phyloP scores from a whole-genome alignment of 2,329 filamentous ascomycete species.

The Myotisia sp. region DNA sequence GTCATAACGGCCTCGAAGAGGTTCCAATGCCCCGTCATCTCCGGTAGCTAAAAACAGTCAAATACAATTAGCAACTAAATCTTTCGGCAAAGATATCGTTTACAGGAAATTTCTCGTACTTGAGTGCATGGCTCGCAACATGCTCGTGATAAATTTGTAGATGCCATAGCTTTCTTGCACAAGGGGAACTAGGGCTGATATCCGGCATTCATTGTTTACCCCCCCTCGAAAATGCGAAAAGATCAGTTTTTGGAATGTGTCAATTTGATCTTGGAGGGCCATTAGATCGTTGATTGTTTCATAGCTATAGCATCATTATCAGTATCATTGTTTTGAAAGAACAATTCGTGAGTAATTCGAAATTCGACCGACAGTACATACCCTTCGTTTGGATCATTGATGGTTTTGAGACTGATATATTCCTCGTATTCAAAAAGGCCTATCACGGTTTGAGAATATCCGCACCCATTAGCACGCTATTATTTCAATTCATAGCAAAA shows the following conservation, averaged over 20 bases:
- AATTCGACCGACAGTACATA: constrained; percentile 35
- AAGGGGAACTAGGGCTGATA: constrained; percentile 80
- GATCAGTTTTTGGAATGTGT: constrained; percentile 95
- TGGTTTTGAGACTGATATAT: constrained; percentile 93
- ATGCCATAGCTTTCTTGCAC: constrained; percentile 98
- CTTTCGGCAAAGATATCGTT: neutral
- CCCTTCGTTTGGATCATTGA: constrained; percentile 96
- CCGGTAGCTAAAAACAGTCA: constrained; percentile 51
- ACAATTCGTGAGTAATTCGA: neutral
- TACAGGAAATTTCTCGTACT: constrained; percentile 37
- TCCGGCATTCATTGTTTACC: constrained; percentile 90
- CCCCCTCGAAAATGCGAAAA: constrained; percentile 91
- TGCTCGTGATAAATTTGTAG: constrained; percentile 99
- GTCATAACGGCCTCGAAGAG: constrained; percentile 76
- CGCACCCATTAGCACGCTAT: constrained; percentile 8
- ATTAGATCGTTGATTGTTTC: constrained; percentile 96
- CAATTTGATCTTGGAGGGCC: constrained; percentile 94
- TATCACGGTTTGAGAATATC: constrained; percentile 15
- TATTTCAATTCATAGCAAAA: neutral
- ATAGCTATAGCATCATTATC: constrained; percentile 39
- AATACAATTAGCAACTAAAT: constrained; percentile 11
- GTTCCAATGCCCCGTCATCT: constrained; percentile 82
- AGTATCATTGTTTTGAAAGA: constrained; percentile 6
- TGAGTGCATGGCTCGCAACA: constrained; percentile 94
- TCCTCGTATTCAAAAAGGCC: constrained; percentile 95